Evolutionary conservation across 2,329 filamentous ascomycete genomes (phyloP), one percentile per base, ranked within the genome.

Genomic region (Epichloe scottii): DNA sequence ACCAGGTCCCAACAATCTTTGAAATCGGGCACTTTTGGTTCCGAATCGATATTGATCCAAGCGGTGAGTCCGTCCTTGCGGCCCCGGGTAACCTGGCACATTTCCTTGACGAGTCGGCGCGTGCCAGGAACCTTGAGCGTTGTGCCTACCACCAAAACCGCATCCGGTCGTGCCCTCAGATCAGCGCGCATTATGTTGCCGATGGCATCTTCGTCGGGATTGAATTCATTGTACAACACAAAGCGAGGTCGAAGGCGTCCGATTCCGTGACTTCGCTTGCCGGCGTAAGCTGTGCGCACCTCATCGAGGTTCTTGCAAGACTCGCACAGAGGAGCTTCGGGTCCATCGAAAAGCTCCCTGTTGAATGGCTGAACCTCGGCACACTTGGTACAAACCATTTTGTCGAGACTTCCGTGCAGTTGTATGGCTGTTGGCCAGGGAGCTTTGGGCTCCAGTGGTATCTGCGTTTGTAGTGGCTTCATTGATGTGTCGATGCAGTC

Each of bases 361-460:
- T 95, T 75, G 60, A 98, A 90, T 48, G 85, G 77, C 43, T 80
- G 78, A 8, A 95, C 75, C 53, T 85, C 75, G 58, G 82, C 79
- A 66, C 93, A 98, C 66, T 97, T 97, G 43, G 89, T 89, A 68
- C 93, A 98, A 15, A 94, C 86, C 91, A 97, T 97, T 66, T 95
- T 93, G 60, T 89, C 84, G 37, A 98, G 76, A 17, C 91, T 90
- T 38, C 93, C 93, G 60, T 98, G 93, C 8, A 98, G 77, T 66
- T 97, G 93, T 54, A 98, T 81, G 0, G 93, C 95, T 57, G 82
- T 82, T 3, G 93, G 93, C 93, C 93, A 98, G 15, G 90, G 90
- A 0, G 83, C 89, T 64, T 93, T 95, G 57, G 79, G 58, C 54
- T 84, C 84, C 12, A 98, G 74, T 1, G 93, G 93, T 1, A 95